phyloP scores from a whole-genome alignment of 2,329 filamentous ascomycete species.

The Claviceps spartinae region DNA sequence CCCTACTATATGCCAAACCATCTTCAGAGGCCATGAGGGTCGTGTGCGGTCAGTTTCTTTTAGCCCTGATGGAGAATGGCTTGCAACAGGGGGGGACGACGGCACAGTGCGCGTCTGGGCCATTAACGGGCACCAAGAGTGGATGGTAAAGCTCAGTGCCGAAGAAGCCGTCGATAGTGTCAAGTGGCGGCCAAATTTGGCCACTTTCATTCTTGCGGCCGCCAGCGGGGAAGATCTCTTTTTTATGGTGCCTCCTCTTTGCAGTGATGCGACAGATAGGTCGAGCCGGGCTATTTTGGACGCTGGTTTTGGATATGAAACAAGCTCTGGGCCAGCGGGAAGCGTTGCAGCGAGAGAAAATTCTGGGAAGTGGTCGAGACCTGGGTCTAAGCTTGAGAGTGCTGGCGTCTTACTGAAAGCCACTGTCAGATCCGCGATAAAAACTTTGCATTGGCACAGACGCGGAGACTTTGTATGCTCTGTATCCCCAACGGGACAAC shows the following conservation, averaged over 20 bases:
- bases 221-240: conserved; percentile 76
- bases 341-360: conserved; percentile 56
- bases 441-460: conserved; percentile 86
- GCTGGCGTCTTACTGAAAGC: conserved; percentile 69
- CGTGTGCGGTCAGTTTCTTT: conserved; percentile 74
- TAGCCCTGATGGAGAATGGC: conserved; percentile 71
- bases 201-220: conserved; percentile 68
- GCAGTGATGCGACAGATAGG: conserved; percentile 60
- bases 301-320: conserved; percentile 86
- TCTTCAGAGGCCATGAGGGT: conserved; percentile 80
- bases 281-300: conserved; percentile 66
- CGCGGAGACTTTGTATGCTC: conserved; percentile 90
- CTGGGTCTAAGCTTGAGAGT: conserved; percentile 57
- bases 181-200: conserved; percentile 75
- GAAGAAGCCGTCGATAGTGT: conserved; percentile 76
- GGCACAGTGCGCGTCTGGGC: conserved; percentile 88
- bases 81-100: conserved; percentile 90
- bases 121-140: conserved; percentile 76
- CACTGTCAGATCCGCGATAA: conserved; percentile 67
- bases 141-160: conserved; percentile 65
- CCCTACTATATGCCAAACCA: conserved; percentile 75
- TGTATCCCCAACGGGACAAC: conserved; percentile 67
- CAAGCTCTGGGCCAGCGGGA: conserved; percentile 41
- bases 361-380: conserved; percentile 71
- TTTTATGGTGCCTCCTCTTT: conserved; percentile 64